Evolutionary conservation across 331 rosid genomes (phyloP).

Genomic region (Stylosanthes scabra): DNA sequence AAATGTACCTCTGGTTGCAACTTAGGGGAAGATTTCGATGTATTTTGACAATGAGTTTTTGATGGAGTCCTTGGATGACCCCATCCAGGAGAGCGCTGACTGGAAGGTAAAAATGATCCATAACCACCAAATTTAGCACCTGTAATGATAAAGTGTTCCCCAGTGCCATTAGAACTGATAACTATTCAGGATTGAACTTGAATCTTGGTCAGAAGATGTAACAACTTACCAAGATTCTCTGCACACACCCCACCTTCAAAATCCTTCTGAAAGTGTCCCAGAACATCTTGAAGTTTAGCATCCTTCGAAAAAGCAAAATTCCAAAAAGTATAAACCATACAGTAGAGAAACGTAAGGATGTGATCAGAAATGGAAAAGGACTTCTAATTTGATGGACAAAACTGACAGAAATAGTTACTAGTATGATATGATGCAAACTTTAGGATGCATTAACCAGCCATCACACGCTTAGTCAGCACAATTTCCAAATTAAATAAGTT

Average conservation of each 20-base stretch:
- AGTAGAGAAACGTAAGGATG: conserved; percentile 11
- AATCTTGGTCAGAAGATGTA: conserved; percentile 26
- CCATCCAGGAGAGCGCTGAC: conserved; percentile 86
- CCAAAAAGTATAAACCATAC: conserved; percentile 6
- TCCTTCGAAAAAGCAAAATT: conserved; percentile 52
- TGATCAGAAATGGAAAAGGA: conserved; percentile 1
- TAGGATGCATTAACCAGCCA: conserved; percentile 20
- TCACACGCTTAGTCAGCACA: conserved; percentile 34
- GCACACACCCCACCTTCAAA: conserved; percentile 97
- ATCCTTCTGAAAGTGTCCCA: conserved; percentile 98
- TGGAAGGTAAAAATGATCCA: conserved; percentile 87
- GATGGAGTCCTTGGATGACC: conserved; percentile 75
- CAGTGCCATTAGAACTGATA: conserved; percentile 34
- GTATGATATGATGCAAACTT: conserved; percentile 29
- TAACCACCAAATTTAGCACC: conserved; percentile 96
- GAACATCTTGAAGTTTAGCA: conserved; percentile 87
- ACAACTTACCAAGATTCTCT: conserved; percentile 87
- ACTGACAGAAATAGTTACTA: neutral
- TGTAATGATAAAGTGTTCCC: conserved; percentile 45
- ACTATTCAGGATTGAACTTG: conserved; percentile 15
- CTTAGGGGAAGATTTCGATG: conserved; percentile 68
- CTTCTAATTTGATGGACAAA: conserved; percentile 22
- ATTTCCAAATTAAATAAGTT: conserved; percentile 34
- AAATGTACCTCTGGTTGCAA: conserved; percentile 62
- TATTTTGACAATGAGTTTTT: conserved; percentile 60